phyloP scores from a whole-genome alignment of 352 stramenopile genomes.

The Pelagophyceae sp. region DNA sequence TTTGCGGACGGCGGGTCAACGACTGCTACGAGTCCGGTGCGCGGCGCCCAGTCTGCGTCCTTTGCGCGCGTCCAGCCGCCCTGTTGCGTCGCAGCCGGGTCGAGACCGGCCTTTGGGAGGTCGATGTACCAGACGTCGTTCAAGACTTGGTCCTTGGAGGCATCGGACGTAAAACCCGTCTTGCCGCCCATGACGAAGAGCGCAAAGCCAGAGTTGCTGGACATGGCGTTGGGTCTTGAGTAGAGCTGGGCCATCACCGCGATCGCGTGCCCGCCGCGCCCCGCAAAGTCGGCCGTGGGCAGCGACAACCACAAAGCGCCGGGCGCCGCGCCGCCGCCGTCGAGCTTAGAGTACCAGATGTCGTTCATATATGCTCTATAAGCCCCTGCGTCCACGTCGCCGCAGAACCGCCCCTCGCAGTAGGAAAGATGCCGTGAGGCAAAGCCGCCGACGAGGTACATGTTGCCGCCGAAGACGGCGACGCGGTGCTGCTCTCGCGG shows the following conservation, averaged over 20 bases:
- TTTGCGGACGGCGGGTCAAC: slow-evolving; percentile 43
- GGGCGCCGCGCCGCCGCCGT: slow-evolving; percentile 34
- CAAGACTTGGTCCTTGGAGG: slow-evolving; percentile 33
- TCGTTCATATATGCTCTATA: slow-evolving; percentile 30
- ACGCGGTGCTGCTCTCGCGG: slow-evolving; percentile 47
- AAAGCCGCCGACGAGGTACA: slow-evolving; percentile 58
- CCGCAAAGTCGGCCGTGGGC: not conserved
- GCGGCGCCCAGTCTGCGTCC: slow-evolving; percentile 33
- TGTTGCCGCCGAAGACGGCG: slow-evolving; percentile 40
- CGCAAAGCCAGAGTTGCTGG: not conserved
- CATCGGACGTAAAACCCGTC: slow-evolving; percentile 22
- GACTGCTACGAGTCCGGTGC: slow-evolving; percentile 45
- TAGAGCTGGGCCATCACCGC: slow-evolving; percentile 30
- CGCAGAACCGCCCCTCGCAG: slow-evolving; percentile 45
- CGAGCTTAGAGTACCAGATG: slow-evolving; percentile 28
- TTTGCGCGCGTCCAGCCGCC: slow-evolving; percentile 25
- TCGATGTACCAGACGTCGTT: slow-evolving; percentile 54
- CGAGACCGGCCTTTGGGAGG: slow-evolving; percentile 31
- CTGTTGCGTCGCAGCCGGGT: slow-evolving; percentile 5
- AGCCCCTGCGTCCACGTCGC: slow-evolving; percentile 34
- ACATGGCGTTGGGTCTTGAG: not conserved
- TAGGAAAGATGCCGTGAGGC: slow-evolving; percentile 41
- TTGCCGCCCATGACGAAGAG: slow-evolving; percentile 11
- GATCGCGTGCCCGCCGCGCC: slow-evolving; percentile 34
- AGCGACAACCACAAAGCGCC: slow-evolving; percentile 31